Evolutionary conservation across 75 land plant species (phyloP), one percentile per base, ranked within the genome.

Genomic region (Sequoia sempervirens): DNA sequence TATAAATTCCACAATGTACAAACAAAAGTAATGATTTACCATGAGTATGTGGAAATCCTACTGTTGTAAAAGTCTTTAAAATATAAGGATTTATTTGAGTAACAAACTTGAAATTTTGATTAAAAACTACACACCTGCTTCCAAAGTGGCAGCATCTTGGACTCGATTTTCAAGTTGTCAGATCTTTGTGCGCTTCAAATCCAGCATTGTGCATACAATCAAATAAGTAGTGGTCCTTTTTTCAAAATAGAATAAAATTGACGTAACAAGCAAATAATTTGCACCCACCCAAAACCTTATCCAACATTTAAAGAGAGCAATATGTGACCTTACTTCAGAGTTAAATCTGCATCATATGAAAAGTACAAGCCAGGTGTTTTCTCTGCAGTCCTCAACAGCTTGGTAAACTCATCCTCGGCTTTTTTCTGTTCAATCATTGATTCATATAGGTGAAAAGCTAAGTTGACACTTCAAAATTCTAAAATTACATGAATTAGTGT

Each of bases 311-410:
- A 32, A 50, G 26, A 28, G 54, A 81, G 14, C 64, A 81, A 50
- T 5, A 68, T 52, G 58, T 45, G 56, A 23, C 58, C 74, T 82
- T 38, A 97, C 99, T 91, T 91, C 46, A 94, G 89, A 58, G 99
- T 97, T 85, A 97, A 85, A 81, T 97, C 95, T 69, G 81, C 88
- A 66, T 94, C 98, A 88, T 96, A 97, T 1, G 99, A 96, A 84
- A 97, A 93, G 84, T 92, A 97, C 78, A 97, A 82, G 56, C 99
- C 99, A 82, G 91, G 85, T 34, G 94, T 91, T 88, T 82, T 88
- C 87, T 94, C 95, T 81, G 94, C 90, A 80, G 90, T 88, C 82
- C 87, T 90, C 69, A 97, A 84, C 50, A 97, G 90, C 26, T 34
- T 75, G 52, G 90, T 85, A 82, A 94, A 92, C 86, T 96, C 94